Conservation (phyloP, 345 rosid species). For the Litchi chinensis region DNA sequence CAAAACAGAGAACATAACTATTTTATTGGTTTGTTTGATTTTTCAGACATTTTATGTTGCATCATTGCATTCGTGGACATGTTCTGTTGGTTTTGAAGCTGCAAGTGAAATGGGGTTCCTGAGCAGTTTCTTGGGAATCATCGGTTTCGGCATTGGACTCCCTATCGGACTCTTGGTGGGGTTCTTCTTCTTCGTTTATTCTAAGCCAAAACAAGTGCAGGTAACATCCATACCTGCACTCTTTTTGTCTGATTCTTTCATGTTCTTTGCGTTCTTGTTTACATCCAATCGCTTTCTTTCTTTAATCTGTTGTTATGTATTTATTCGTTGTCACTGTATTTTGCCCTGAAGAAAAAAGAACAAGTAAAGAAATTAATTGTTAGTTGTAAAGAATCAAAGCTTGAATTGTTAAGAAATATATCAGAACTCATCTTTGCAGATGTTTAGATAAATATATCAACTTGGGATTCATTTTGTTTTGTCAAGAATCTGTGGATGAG, state of each 20-base stretch:
- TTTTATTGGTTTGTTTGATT: too few relatives aligned
- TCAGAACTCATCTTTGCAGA: background rate
- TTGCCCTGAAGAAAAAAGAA: background rate
- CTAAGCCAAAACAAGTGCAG: conserved; percentile 55
- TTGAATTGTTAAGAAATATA: background rate
- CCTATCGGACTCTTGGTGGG: conserved; percentile 72
- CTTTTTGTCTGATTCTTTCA: too few relatives aligned
- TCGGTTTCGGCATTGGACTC: conserved; percentile 76
- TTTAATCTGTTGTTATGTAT: too few relatives aligned
- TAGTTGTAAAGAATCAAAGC: background rate
- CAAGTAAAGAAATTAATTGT: background rate
- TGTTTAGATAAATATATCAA: background rate
- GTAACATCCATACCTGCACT: conserved; percentile 30
- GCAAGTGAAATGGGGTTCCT: conserved; percentile 46
- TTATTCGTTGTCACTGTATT: background rate
- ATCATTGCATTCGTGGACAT: background rate
- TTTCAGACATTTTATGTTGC: too few relatives aligned
- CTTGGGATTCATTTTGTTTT: background rate
- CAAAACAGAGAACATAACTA: too few relatives aligned
- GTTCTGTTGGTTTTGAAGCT: conserved; percentile 6
- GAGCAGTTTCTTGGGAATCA: conserved; percentile 50
- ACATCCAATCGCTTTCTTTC: background rate
- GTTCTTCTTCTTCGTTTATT: conserved; percentile 65
- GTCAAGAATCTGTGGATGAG: background rate
- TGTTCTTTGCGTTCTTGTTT: background rate